Base-by-base conservation (phyloP, 257 asterid genomes). In the Gentiana macrophylla region DNA sequence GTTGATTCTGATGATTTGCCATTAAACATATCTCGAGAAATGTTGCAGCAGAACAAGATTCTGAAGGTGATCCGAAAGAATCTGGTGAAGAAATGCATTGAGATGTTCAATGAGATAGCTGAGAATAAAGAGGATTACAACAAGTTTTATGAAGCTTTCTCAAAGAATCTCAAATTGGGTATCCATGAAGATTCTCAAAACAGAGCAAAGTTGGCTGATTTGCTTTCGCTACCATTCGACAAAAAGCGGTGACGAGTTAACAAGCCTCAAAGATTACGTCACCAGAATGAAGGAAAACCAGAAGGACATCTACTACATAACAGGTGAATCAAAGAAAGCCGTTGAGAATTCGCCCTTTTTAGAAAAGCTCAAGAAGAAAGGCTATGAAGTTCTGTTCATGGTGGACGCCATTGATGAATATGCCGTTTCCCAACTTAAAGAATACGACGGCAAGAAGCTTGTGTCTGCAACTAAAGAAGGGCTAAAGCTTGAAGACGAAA, bases 201-300 rank as follows among this genome's bases (percentile, higher is more conserved):
- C 72, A 74, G 71, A 63, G 1, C 69, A 3, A 80, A 80, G 74
- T 32, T 77, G 11, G 83, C 86, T 32, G 86, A 80, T n/a, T 57
- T 80, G 37, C 57, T 80, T 80, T 37, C 60, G 86, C 3, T 80
- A 76, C 55, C 83, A 80, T 59, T 76, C 86, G 9, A 79, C 83
- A 59, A 79, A 73, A 71, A 73, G 78, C 38, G 85, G 85, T 50
- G 95, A 86, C 47, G 95, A 86, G 13, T 10, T 86, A 66, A 86
- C 94, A 0, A 84, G 91, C 66, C 56, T 86, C 52, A 84, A 84
- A 55, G 95, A 86, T 38, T 86, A 86, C 11, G 96, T 86, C 0
- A 84, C 96, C 0, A 81, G 96, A 56, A 84, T 86, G 94, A 84
- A 81, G 66, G 94, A 86, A 46, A 94, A 94, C 12, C 96, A 86